Evolutionary conservation across 129 eudicot genomes (phyloP).

Genomic region (Chrysanthemum lavandulifolium): DNA sequence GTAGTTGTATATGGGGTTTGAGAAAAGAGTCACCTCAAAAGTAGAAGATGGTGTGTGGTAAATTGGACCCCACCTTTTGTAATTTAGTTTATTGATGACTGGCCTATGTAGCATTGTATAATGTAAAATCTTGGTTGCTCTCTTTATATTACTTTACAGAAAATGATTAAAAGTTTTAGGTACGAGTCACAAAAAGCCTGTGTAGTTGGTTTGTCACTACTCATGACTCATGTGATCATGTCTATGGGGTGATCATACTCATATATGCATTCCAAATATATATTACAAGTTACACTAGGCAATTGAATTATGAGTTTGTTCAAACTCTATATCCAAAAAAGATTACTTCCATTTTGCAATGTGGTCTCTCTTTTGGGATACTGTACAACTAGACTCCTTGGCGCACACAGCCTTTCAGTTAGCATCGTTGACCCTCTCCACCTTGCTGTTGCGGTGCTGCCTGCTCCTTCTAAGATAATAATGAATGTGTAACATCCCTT

Average conservation of each 20-base stretch:
- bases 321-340: too few relatives aligned
- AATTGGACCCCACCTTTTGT: constrained; percentile 36
- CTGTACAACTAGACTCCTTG: too few relatives aligned
- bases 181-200: constrained; percentile 6
- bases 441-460: too few relatives aligned
- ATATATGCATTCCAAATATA: too few relatives aligned
- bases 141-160: constrained; percentile 15
- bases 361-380: too few relatives aligned
- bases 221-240: constrained; percentile 14
- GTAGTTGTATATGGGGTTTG: constrained; percentile 18
- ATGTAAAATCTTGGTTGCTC: constrained; percentile 21
- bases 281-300: too few relatives aligned
- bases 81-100: constrained; percentile 29
- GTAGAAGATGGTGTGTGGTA: constrained; percentile 37
- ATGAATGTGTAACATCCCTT: too few relatives aligned
- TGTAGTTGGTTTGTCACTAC: constrained; percentile 26
- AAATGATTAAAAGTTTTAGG: constrained; percentile 26
- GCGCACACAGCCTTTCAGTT: too few relatives aligned
- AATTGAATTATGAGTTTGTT: not conserved
- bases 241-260: not conserved
- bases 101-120: constrained; percentile 31
- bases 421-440: too few relatives aligned
- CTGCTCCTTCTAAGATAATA: too few relatives aligned
- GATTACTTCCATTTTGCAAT: too few relatives aligned
- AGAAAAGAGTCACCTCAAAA: constrained; percentile 26